These are phyloP conservation scores for Coffea eugenioides DNA, from an alignment of 257 asterid species.

Conservation along the genomic window DNA sequence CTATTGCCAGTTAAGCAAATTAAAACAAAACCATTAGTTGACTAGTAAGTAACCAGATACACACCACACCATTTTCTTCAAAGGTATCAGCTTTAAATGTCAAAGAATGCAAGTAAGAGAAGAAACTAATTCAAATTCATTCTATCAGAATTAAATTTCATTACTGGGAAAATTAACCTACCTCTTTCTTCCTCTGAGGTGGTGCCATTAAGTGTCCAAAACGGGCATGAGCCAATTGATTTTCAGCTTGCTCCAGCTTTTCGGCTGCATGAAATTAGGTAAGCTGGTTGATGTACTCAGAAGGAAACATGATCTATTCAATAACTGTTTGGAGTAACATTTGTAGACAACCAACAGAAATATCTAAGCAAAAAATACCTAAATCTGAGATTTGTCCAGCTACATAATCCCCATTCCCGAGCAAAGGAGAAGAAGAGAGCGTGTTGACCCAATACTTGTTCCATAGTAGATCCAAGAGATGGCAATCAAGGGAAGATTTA, in stretches of 20 bases:
- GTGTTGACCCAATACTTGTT: slow-evolving; percentile 99
- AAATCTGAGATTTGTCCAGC: slow-evolving; percentile 98
- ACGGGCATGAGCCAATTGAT: slow-evolving; percentile 83
- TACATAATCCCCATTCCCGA: slow-evolving; percentile 95
- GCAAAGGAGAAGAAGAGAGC: slow-evolving; percentile 96
- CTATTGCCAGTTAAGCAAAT: not conserved
- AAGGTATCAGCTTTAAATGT: not conserved
- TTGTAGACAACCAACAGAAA: not conserved
- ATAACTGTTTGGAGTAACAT: not conserved
- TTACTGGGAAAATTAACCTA: slow-evolving; percentile 20
- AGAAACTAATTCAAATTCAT: no score
- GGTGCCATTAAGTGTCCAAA: slow-evolving; percentile 69
- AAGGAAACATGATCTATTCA: not conserved
- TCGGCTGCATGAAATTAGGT: slow-evolving; percentile 60
- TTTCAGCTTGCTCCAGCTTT: slow-evolving; percentile 97
- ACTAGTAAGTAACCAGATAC: not conserved
- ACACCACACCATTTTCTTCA: not conserved
- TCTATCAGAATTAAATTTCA: not conserved
- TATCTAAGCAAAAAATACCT: slow-evolving; percentile 41
- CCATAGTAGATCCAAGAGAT: slow-evolving; percentile 93
- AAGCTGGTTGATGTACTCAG: slow-evolving; percentile 12
- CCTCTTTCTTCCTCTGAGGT: slow-evolving; percentile 91
- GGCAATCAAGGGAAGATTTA: slow-evolving; percentile 88
- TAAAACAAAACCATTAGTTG: not conserved
- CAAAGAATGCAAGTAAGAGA: not conserved